Evolutionary conservation across 768 basidiomycete genomes (phyloP), one percentile per base, ranked within the genome.

Genomic region (Leccinum boreale): DNA sequence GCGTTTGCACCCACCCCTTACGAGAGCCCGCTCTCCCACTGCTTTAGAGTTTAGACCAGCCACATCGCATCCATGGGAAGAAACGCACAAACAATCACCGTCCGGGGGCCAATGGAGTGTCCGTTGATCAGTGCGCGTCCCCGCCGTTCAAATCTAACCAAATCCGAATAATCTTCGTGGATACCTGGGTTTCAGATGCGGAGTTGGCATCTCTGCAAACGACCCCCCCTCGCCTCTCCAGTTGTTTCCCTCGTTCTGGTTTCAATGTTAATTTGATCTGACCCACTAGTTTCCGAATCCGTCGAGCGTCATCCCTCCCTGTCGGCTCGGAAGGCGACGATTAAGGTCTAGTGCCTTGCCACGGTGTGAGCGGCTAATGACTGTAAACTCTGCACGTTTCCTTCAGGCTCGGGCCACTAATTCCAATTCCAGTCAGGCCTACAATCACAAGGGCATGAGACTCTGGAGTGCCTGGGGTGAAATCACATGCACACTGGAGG

Each of bases 91-190:
- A 36, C 19, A 53, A 47, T 55, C 65, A 39, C 42, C 19, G 28
- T 44, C 19, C 29, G 49, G 26, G 23, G 24, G 15, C 39, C 17
- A 21, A 11, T 53, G 26, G 24, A 2, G 23, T 26, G 21, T 47
- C 19, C 11, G 48, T 24, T 35, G 53, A 62, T 39, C 31, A 33
- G 29, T 31, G 17, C 44, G 17, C 21, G 24, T 17, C 15, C 57
- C n/a, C 50, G 26, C 50, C 31, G 4, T 52, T 56, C 58, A 12
- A 29, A 64, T 68, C 48, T 68, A 67, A 57, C 67, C 58, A 70
- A 57, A 70, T 67, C 1, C 1, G 55, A 57, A 57, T 26, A 36
- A 24, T 23, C 58, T 46, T 58, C 49, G 33, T 29, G 36, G 26
- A 52, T 52, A 29, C n/a, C 42, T 44, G n/a, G 8, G 26, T 19